Base-by-base conservation (phyloP, 2,329 filamentous ascomycete genomes). In the Samsoniella hepiali region DNA sequence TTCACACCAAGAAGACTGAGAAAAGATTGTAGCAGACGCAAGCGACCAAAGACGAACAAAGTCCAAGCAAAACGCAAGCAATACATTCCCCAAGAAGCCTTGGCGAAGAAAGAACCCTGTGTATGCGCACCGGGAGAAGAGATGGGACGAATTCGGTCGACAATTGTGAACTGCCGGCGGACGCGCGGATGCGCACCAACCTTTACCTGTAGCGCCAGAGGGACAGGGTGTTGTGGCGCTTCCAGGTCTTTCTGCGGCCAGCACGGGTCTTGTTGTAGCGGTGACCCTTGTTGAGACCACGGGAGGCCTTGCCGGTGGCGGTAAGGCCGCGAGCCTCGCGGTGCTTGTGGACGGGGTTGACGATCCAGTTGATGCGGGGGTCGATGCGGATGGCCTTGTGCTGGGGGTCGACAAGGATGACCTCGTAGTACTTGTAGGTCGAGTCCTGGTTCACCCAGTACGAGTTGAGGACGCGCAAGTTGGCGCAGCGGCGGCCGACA, bases 361-460 rank as follows among this genome's bases (percentile, higher is more conserved):
- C 92, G 87, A 99, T 99, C 95, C 95, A 99, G 91, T 97, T 99
- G 91, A 99, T 98, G 83, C 95, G 93, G 77, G 95, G 85, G 82
- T 99, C 95, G 78, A 91, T 91, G 82, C 95, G 95, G 88, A 99
- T 99, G 78, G 95, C 95, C 89, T 98, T 98, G 91, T 99, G 95
- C 86, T 96, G 91, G 80, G 95, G 95, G 86, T 99, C 95, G 79
- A 99, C 94, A 78, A 97, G 91, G 86, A 99, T 98, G 82, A 98
- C 89, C 85, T 99, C 95, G 87, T 88, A 99, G 91, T 99, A 99
- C 88, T 99, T 99, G 91, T 98, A 99, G 83, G 95, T 99, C 67
- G 93, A 97, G 87, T 99, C 95, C 88, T 98, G 93, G 91, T 99
- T 99, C 87, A 99, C 92, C 96, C 96, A 99, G 93, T 99, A 99